Base-by-base conservation (phyloP, 805 yeast genomes). In the Ogataea polymorpha region DNA sequence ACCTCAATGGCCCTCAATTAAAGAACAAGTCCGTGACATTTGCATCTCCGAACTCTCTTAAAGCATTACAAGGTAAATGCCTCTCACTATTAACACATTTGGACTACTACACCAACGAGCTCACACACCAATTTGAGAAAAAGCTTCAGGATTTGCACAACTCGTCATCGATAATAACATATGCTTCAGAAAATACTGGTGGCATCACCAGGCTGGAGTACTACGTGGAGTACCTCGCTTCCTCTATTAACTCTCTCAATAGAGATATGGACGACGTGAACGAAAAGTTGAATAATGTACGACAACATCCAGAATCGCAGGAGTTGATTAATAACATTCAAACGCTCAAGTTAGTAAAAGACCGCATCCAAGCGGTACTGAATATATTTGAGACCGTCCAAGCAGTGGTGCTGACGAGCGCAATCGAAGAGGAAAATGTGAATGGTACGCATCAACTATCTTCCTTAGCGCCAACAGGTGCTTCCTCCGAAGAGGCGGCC, bases 151-250 rank as follows among this genome's bases (percentile, higher is more conserved):
- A 64, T 29, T 53, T 83, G 32, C 72, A 75, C 35, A 65, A 69
- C 25, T 67, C 79, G 15, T 71, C 78, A n/a, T 71, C 74, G n/a
- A 63, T 72, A 17, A 67, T 75, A 9, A 70, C 77, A 1, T 67
- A 68, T 34, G 61, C 72, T 0, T 46, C 48, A 12, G 33, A 17
- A 9, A 14, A 42, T 16, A 42, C 23, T 12, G 36, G 38, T 5
- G 74, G 75, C 7, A 70, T 78, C 1, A 74, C 84, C 8, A 68
- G 86, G 44, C 61, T 84, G 34, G 84, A 82, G 49, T 82, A 82
- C 58, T 82, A 82, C 54, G 63, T 80, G 31, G 83, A 80, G 32
- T 74, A 81, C 1, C 60, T 83, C 34, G 70, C 75, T 12, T 74
- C 78, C 38, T 74, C 87, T 0, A 74, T 82, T 17, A 68, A 74